These are phyloP conservation scores for Chondrus crispus DNA, from an alignment of 23 red algal genomes.

Conservation along the genomic window DNA sequence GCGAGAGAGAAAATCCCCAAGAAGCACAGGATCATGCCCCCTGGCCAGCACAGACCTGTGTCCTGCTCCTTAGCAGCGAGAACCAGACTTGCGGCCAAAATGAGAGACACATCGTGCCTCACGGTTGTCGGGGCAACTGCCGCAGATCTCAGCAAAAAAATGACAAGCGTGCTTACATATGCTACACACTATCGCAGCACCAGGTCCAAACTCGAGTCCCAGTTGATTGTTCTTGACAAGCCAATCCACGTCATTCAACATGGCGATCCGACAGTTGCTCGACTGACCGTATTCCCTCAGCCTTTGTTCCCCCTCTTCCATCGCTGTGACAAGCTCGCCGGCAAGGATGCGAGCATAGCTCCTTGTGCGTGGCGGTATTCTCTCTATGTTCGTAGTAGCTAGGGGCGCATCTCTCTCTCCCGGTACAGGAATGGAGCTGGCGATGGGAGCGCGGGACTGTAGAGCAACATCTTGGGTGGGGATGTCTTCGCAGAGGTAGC, in stretches of 20 bases:
- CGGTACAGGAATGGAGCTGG: too few relatives aligned
- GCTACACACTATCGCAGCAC: slow-evolving; percentile 22
- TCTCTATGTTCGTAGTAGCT: too few relatives aligned
- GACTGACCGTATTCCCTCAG: not conserved
- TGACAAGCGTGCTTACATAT: slow-evolving; percentile 30
- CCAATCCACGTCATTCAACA: not conserved
- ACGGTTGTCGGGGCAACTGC: not conserved
- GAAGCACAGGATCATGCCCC: slow-evolving; percentile 9
- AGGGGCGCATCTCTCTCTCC: too few relatives aligned
- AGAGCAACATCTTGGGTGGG: too few relatives aligned
- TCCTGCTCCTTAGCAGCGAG: not conserved
- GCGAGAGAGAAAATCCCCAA: not conserved
- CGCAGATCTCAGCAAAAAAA: slow-evolving; percentile 43
- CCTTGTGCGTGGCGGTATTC: too few relatives aligned
- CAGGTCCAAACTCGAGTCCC: not conserved
- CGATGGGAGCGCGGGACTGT: too few relatives aligned
- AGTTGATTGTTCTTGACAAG: not conserved
- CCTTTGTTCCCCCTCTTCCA: slow-evolving; percentile 10
- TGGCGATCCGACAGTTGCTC: not conserved
- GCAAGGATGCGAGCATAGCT: too few relatives aligned
- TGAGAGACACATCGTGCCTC: slow-evolving; percentile 28
- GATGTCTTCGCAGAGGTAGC: too few relatives aligned
- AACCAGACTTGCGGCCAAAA: not conserved
- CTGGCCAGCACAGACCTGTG: slow-evolving; percentile 18
- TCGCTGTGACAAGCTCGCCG: too few relatives aligned